These are phyloP conservation scores for Fusarium kyushuense DNA, from an alignment of 2,329 filamentous ascomycete genomes.

Conservation along the genomic window DNA sequence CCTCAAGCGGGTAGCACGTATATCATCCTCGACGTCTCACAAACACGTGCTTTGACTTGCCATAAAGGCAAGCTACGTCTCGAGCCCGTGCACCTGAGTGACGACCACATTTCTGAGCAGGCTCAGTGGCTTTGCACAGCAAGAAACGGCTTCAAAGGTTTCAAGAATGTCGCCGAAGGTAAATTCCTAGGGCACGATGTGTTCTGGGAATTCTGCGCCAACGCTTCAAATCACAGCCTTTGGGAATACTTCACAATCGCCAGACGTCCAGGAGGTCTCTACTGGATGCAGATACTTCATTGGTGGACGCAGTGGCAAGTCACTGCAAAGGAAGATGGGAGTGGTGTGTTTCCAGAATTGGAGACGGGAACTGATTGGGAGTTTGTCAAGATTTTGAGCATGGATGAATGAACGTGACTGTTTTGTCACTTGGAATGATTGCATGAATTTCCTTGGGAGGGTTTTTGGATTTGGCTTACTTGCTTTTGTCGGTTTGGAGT, in stretches of 20 bases:
- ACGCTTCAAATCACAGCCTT: constrained; percentile 1
- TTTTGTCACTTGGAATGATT: neutral
- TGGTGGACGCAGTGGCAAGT: constrained; percentile 21
- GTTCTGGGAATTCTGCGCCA: constrained; percentile 6
- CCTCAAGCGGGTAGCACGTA: neutral
- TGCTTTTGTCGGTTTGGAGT: neutral
- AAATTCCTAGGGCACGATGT: constrained; percentile 7
- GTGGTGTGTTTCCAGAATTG: neutral
- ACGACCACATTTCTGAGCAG: neutral
- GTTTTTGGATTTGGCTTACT: neutral
- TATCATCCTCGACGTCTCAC: neutral
- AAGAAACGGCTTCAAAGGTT: constrained; percentile 4
- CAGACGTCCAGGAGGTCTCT: neutral
- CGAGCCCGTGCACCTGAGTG: neutral
- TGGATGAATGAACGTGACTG: neutral
- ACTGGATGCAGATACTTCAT: constrained; percentile 8
- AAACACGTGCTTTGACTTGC: constrained; percentile 2
- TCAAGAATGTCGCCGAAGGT: neutral
- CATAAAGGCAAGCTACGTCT: constrained; percentile 1
- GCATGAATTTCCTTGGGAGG: too few relatives aligned
- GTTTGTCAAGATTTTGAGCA: constrained; percentile 1
- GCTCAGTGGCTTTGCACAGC: constrained; percentile 7
- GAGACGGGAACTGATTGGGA: constrained; percentile 9
- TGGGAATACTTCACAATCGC: constrained; percentile 15
- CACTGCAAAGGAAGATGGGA: neutral